These are phyloP conservation scores for Mucor lusitanicus DNA, from an alignment of 371 early-diverging fungal genomes.

Conservation along the genomic window DNA sequence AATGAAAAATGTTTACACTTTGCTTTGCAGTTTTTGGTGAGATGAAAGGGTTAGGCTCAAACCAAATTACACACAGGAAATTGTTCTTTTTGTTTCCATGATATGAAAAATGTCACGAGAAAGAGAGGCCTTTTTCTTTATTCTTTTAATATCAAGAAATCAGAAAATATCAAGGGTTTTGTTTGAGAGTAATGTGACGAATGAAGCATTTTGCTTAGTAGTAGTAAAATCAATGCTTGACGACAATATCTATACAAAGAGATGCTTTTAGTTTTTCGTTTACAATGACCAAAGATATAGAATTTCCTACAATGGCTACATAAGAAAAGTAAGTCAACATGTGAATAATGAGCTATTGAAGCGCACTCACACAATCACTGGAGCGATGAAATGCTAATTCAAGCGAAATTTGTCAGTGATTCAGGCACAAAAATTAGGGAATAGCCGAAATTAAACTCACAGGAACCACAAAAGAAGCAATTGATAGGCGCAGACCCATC, in stretches of 20 bases:
- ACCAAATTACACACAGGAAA: neutral
- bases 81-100: neutral
- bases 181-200: neutral
- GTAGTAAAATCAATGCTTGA: neutral
- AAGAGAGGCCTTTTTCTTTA: neutral
- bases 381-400: conserved; percentile 3
- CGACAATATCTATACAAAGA: neutral
- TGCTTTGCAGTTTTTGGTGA: neutral
- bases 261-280: neutral
- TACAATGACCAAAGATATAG: neutral
- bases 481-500: neutral
- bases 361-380: conserved; percentile 7
- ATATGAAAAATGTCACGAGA: neutral
- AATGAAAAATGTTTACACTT: neutral
- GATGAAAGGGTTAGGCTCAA: neutral
- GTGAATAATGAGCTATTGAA: neutral
- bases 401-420: neutral
- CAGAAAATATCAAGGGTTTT: neutral
- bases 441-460: neutral
- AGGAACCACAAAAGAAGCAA: conserved; percentile 11
- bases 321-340: neutral
- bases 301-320: conserved; percentile 7
- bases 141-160: neutral
- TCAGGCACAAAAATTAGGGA: neutral
- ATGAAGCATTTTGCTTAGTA: neutral